Base-by-base conservation (phyloP, 768 basidiomycete species). In the Kwoniella europaea region DNA sequence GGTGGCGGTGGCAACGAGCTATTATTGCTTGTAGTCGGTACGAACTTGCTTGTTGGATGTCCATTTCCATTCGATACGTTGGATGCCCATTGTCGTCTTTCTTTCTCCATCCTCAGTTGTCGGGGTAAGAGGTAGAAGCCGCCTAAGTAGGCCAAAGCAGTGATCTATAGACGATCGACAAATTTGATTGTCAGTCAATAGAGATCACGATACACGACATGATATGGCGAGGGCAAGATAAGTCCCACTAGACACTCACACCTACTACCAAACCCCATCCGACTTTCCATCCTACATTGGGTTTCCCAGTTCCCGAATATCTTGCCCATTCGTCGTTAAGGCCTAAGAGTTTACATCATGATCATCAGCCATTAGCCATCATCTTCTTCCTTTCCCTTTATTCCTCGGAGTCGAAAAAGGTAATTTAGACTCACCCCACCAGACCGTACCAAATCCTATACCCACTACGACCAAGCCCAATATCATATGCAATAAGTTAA, bases 401-500 rank as follows among this genome's bases (percentile, higher is more conserved):
- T 24, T 24, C 24, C 2, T 24, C 1, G 1, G 2, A 24, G 2
- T 24, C 24, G 24, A 24, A 24, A 24, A 24, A 18, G 20, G 54
- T 56, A 87, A 9, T 10, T 42, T 13, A 1, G 1, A 82, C 27
- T 74, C 55, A 75, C 79, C 79, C 13, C 69, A 55, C 72, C 73
- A 81, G 0, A 70, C 76, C 4, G 74, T 73, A 27, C 55, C 73
- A 58, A 68, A 79, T 16, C 87, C 85, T 10, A 88, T 81, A 7
- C 76, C 86, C 63, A 90, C 86, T 60, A 88, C 86, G 10, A 84
- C 58, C 41, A 90, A 75, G 0, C 89, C 90, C 0, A 89, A 65
- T 15, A 88, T 68, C 13, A 88, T 89, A 74, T 90, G 89, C 29
- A 86, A 41, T 77, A 88, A 90, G 76, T 90, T 89, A 4, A 65